Percentiles rank a stretch among this genome's conserved stretches.
Conservation (phyloP, 2,329 filamentous ascomycete species). For the Zasmidium citrigriseum region DNA sequence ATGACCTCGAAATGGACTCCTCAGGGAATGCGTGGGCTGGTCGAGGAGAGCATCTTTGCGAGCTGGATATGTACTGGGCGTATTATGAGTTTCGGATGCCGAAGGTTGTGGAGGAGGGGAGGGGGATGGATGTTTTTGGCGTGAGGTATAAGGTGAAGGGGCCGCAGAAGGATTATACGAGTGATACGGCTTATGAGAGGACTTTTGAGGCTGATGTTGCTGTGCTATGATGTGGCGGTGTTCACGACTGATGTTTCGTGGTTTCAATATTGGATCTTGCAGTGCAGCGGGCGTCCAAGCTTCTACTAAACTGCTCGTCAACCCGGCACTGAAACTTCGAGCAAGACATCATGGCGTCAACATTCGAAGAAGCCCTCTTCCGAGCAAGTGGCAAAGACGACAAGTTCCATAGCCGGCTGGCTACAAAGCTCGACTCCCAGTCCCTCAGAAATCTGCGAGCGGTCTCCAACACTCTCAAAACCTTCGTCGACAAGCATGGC, state of each 20-base stretch:
- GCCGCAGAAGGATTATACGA: conserved; percentile 40
- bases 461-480: conserved; percentile 4
- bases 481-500: conserved; percentile 15
- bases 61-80: conserved; percentile 71
- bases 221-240: conserved; percentile 10
- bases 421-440: background rate
- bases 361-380: conserved; percentile 1
- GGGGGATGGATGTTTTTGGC: conserved; percentile 36
- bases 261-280: background rate
- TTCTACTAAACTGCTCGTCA: background rate
- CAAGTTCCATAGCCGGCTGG: background rate
- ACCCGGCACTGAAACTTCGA: no score
- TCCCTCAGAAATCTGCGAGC: background rate
- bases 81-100: conserved; percentile 63
- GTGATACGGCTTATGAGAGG: conserved; percentile 38
- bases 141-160: conserved; percentile 40
- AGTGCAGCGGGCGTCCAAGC: background rate
- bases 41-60: conserved; percentile 68
- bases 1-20: conserved; percentile 65
- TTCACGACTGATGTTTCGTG: background rate
- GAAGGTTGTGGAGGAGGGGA: conserved; percentile 24
- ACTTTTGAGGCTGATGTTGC: conserved; percentile 18
- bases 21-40: conserved; percentile 57
- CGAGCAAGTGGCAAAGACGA: background rate
- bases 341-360: conserved; percentile 8